A percentile compares a stretch with the other conserved stretches of the same genome.
Evolutionary conservation across 2,329 filamentous ascomycete genomes (phyloP).

Genomic region (Fusarium scirpi): DNA sequence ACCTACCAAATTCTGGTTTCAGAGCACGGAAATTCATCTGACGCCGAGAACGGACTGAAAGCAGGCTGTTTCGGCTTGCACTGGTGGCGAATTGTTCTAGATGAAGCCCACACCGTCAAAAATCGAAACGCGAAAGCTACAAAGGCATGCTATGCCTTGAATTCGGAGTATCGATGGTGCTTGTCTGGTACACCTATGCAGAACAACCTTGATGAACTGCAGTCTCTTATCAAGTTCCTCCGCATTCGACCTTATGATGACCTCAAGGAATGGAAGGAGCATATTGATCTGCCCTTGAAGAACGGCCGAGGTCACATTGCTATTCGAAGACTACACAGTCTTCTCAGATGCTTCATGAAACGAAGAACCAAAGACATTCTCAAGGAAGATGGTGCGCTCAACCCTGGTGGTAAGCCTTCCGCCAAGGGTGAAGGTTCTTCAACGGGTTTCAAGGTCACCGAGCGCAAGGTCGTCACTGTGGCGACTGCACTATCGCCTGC

Average conservation of each 20-base stretch:
- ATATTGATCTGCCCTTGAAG: constrained; percentile 91
- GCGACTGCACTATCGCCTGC: constrained; percentile 81
- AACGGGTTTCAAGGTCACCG: constrained; percentile 88
- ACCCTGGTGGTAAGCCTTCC: constrained; percentile 75
- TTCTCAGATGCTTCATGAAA: constrained; percentile 96
- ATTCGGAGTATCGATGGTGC: constrained; percentile 93
- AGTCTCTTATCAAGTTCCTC: constrained; percentile 92
- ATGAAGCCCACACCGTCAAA: constrained; percentile 98
- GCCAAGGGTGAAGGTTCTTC: constrained; percentile 64
- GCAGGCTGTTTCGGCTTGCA: constrained; percentile 89
- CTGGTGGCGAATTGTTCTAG: constrained; percentile 95
- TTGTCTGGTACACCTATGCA: constrained; percentile 97
- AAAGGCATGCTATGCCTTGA: constrained; percentile 87
- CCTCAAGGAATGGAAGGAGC: constrained; percentile 86
- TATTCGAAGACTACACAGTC: constrained; percentile 84
- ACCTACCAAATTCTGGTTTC: constrained; percentile 97
- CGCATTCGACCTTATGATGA: constrained; percentile 93
- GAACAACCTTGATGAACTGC: constrained; percentile 96
- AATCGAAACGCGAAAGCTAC: constrained; percentile 97
- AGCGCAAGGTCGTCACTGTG: constrained; percentile 86
- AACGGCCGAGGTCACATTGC: constrained; percentile 89
- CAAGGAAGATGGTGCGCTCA: constrained; percentile 84
- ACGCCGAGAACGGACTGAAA: constrained; percentile 70
- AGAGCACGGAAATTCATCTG: constrained; percentile 80
- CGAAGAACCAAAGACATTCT: constrained; percentile 98